Evolutionary conservation across 306 rosid genomes (phyloP), one percentile per base, ranked within the genome.

Genomic region (Prunus campanulata): DNA sequence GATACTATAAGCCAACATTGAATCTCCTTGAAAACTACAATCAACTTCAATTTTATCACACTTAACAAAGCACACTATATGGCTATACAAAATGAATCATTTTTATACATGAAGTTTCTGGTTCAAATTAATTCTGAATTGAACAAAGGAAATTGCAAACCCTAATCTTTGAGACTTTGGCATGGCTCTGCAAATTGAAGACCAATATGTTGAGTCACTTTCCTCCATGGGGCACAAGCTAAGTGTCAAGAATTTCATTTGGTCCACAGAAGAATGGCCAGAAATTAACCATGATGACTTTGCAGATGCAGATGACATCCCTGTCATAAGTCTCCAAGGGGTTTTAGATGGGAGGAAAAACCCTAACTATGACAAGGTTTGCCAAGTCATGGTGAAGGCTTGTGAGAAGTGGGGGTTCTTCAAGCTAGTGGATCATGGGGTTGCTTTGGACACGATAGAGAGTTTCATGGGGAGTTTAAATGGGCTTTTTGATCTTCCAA

Each of bases 241-340:
- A n/a, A 71, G 51, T 20, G 75, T 71, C 66, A 71, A 71, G 66
- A 71, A 71, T 20, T 71, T 55, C 35, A 35, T 71, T n/a, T 71
- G 75, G 76, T 55, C 66, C 22, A 71, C 55, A 44, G 76, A 71
- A 55, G 76, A 71, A 55, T 71, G 76, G 66, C 76, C 76, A 35
- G 52, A 35, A 22, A 30, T 71, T 13, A 71, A 35, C 14, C 76
- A 55, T 24, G 76, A 55, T 6, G 52, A 71, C 13, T 71, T 71
- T 35, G 60, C 65, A 32, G 75, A 54, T 20, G 11, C 32, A 35
- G 65, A 71, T 11, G 75, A 54, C 65, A 54, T 71, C 25, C 75
- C 75, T 71, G 65, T 55, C 13, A 55, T 55, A 71, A 71, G 76
- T 55, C 52, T 71, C 66, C 66, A 13, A 32, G 76, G 61, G n/a